Conservation (phyloP, 2,329 filamentous ascomycete genomes). For the Monosporascus sp. region DNA sequence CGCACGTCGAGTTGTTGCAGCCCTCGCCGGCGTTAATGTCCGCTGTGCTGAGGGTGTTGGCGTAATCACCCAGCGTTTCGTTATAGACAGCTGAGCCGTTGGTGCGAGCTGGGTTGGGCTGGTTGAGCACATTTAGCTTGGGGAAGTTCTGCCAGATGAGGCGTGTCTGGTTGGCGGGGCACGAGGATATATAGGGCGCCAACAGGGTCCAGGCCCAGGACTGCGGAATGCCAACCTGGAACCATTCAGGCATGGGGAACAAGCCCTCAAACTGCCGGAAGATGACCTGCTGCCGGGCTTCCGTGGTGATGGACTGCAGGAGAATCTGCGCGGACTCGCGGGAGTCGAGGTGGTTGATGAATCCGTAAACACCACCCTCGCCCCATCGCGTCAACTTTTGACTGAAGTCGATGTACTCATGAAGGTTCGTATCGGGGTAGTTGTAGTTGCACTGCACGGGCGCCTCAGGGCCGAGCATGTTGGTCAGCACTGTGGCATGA, state of each 20-base stretch:
- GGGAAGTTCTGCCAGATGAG: conserved; percentile 85
- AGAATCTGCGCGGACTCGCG: conserved; percentile 70
- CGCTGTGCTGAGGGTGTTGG: conserved; percentile 48
- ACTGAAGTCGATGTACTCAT: conserved; percentile 77
- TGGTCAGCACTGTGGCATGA: conserved; percentile 70
- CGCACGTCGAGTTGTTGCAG: conserved; percentile 60
- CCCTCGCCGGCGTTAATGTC: conserved; percentile 39
- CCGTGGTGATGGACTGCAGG: conserved; percentile 70
- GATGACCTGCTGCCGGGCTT: conserved; percentile 77
- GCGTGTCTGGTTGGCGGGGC: conserved; percentile 67
- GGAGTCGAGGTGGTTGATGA: conserved; percentile 71
- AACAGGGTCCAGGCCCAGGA: conserved; percentile 81
- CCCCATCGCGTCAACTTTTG: conserved; percentile 82
- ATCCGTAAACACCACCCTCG: conserved; percentile 76
- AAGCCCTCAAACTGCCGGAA: conserved; percentile 79
- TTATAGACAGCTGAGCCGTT: conserved; percentile 58
- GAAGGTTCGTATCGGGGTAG: conserved; percentile 71
- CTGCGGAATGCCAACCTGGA: conserved; percentile 73
- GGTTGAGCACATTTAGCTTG: conserved; percentile 64
- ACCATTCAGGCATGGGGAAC: conserved; percentile 80
- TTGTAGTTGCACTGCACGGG: conserved; percentile 76
- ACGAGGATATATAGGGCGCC: conserved; percentile 75
- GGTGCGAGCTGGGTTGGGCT: conserved; percentile 67
- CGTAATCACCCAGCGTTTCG: conserved; percentile 58
- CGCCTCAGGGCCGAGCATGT: conserved; percentile 68